Evolutionary conservation across 1,284 basidiomycete genomes (phyloP), one percentile per base, ranked within the genome.

Genomic region (Phenoliferia sp.): DNA sequence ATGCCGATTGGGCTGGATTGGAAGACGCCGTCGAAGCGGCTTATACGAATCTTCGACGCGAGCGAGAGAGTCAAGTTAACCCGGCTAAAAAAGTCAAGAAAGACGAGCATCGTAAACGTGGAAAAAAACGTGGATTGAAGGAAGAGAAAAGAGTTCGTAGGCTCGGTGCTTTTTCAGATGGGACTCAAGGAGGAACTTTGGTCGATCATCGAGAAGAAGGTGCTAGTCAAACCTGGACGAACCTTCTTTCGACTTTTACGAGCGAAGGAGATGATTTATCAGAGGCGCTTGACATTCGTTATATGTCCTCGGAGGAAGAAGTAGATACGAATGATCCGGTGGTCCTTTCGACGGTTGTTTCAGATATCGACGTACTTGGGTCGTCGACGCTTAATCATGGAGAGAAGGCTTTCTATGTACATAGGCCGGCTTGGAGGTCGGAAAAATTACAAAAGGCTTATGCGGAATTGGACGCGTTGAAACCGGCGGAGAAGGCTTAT

Each of bases 21-120:
- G 57, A 59, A 35, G 57, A 36, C n/a, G 57, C 57, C 15, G 57
- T 59, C 34, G 57, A 59, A 15, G 22, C 33, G 34, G 57, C 57
- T 33, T 59, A 59, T 35, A 59, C 57, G 57, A 59, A 59, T 26
- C 28, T 59, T 33, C 33, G 57, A 22, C 26, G 57, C 26, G 57
- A 59, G 57, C 26, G 57, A 22, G 57, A 35, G 22, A 36, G 33
- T 26, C 57, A 59, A 35, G 57, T 59, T 16, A 31, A 59, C 57
- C 57, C 57, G 57, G 29, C 22, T 12, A 59, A 59, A 35, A 59
- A 59, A 35, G 22, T 35, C 19, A 59, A 59, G 57, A 59, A 59
- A 35, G 57, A 59, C n/a, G 57, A 59, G 57, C 57, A 57, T 28
- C 57, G 57, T 26, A 59, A 59, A 35, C 26, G 57, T 26, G 57